These are phyloP conservation scores for Albatrellus ellisii DNA, from an alignment of 768 basidiomycete species.

Conservation along the genomic window DNA sequence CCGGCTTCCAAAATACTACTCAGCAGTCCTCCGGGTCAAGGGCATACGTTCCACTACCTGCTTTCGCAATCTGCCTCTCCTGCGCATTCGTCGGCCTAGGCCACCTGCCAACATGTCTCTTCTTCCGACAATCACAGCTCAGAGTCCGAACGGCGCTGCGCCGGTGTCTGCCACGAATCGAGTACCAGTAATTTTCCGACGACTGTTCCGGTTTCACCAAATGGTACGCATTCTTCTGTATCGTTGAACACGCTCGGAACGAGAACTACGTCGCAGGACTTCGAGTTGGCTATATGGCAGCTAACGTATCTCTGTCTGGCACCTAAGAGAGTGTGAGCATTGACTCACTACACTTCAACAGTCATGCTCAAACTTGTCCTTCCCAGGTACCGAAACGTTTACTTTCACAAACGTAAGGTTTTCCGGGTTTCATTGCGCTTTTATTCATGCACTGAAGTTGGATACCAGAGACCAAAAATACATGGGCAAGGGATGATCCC, in stretches of 20 bases:
- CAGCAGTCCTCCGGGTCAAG: too few species aligned
- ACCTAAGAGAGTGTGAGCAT: conserved; percentile 74
- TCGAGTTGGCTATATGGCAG: conserved; percentile 95
- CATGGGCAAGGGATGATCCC: conserved; percentile 96
- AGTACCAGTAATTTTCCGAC: conserved; percentile 68
- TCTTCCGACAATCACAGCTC: conserved; percentile 16
- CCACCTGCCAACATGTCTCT: conserved; percentile 15
- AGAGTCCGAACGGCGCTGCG: conserved; percentile 10
- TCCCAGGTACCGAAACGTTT: conserved; percentile 86
- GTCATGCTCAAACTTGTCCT: conserved; percentile 11
- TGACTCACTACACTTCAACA: not conserved
- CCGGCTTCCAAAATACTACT: too few species aligned
- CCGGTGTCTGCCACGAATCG: conserved; percentile 31
- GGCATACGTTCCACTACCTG: too few species aligned
- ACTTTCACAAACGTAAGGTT: conserved; percentile 89
- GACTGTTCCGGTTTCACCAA: conserved; percentile 72
- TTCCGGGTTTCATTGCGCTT: not conserved
- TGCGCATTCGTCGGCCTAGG: conserved; percentile 13
- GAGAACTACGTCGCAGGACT: conserved; percentile 47
- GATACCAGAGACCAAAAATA: conserved; percentile 84
- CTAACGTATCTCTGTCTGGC: conserved; percentile 87
- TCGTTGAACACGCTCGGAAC: not conserved
- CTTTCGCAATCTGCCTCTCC: conserved; percentile 11
- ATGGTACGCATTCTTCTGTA: conserved; percentile 41
- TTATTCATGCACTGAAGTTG: conserved; percentile 1